Conservation (phyloP, 2,329 filamentous ascomycete species). For the Cladosporium sphaerospermum region DNA sequence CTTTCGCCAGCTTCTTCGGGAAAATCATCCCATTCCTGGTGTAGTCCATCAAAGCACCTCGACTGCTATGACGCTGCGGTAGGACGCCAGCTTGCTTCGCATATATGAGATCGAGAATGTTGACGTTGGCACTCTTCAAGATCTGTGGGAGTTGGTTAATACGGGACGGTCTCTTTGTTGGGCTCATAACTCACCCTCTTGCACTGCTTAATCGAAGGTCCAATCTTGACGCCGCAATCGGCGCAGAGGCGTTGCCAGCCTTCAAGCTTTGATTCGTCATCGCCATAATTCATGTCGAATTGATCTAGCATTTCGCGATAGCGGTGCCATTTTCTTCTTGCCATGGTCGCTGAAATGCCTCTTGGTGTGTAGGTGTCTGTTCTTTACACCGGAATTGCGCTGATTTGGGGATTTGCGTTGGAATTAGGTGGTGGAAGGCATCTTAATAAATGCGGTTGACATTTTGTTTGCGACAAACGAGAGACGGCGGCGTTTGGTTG, state of each 20-base stretch:
- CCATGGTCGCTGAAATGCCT: background rate
- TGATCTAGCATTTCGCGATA: background rate
- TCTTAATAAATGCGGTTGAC: too few relatives aligned
- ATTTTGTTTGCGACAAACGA: too few relatives aligned
- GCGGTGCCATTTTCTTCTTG: background rate
- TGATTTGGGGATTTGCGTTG: too few relatives aligned
- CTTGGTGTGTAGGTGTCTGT: too few relatives aligned
- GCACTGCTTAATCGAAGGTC: background rate
- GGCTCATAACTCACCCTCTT: background rate
- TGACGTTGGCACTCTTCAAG: background rate
- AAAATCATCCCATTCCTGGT: slow-evolving; percentile 14
- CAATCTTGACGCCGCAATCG: background rate
- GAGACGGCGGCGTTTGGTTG: too few relatives aligned
- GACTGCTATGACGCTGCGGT: slow-evolving; percentile 15
- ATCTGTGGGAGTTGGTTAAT: background rate
- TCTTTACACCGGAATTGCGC: too few relatives aligned
- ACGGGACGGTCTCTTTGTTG: background rate
- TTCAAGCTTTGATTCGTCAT: slow-evolving; percentile 5
- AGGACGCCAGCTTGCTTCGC: background rate
- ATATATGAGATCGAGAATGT: slow-evolving; percentile 4
- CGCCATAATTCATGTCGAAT: slow-evolving; percentile 9
- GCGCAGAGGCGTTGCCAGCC: background rate
- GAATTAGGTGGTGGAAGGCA: too few relatives aligned
- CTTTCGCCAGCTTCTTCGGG: slow-evolving; percentile 17
- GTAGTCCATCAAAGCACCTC: slow-evolving; percentile 16